phyloP scores from a whole-genome alignment of 2,329 filamentous ascomycete genomes.

The Colletotrichum horii region DNA sequence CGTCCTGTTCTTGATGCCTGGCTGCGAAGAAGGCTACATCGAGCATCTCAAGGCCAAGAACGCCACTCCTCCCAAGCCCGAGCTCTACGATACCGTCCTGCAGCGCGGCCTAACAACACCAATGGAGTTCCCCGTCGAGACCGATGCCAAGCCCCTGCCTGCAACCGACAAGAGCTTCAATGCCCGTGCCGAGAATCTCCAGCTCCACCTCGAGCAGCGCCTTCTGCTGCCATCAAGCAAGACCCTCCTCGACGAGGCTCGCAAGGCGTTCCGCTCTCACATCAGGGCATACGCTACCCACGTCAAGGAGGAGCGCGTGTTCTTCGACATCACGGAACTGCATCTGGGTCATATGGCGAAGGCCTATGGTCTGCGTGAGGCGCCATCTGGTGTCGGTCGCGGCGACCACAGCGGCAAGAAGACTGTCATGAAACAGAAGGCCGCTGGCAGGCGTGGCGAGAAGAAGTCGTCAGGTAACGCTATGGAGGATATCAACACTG shows the following conservation, averaged over 20 bases:
- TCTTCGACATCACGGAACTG: constrained; percentile 90
- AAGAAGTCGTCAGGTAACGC: constrained; percentile 24
- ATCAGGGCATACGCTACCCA: constrained; percentile 96
- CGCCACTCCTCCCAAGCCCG: constrained; percentile 51
- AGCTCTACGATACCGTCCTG: constrained; percentile 59
- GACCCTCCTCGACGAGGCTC: constrained; percentile 79
- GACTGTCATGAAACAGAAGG: constrained; percentile 36
- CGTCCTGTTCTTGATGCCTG: constrained; percentile 87
- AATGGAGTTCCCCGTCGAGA: constrained; percentile 74
- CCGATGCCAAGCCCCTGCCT: constrained; percentile 52
- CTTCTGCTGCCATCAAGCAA: constrained; percentile 46
- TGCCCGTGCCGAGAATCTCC: constrained; percentile 58
- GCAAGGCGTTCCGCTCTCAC: constrained; percentile 88
- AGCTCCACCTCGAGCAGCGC: constrained; percentile 65
- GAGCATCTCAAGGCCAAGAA: constrained; percentile 62
- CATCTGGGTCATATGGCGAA: constrained; percentile 95
- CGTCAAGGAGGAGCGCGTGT: constrained; percentile 79
- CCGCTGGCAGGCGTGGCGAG: constrained; percentile 19
- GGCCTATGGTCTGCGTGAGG: constrained; percentile 87
- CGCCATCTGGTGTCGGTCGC: constrained; percentile 80
- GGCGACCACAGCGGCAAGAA: constrained; percentile 55
- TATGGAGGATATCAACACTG: constrained; percentile 30
- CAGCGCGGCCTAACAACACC: constrained; percentile 69
- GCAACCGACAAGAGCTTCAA: constrained; percentile 50
- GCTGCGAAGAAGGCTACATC: constrained; percentile 91